These are phyloP conservation scores for Heterobasidion occidentale DNA, from an alignment of 1,284 basidiomycete species.

Conservation along the genomic window DNA sequence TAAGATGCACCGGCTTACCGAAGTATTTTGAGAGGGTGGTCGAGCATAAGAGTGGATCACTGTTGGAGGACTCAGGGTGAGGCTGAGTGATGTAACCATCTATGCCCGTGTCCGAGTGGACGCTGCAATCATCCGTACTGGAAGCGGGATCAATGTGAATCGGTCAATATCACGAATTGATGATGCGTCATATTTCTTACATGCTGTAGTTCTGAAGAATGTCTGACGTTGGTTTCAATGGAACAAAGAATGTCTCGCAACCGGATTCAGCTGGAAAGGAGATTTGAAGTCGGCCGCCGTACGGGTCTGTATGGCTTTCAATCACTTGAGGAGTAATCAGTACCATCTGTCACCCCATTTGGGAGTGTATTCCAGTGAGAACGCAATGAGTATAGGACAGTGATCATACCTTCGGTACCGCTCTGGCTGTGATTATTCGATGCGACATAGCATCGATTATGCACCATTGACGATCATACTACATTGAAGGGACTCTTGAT, in stretches of 20 bases:
- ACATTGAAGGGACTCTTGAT: background rate
- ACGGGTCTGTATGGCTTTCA: slow-evolving; percentile 31
- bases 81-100: slow-evolving; percentile 60
- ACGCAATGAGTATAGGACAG: background rate
- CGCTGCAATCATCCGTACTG: slow-evolving; percentile 45
- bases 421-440: slow-evolving; percentile 56
- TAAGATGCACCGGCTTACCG: slow-evolving; percentile 48
- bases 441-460: slow-evolving; percentile 50
- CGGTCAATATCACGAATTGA: background rate
- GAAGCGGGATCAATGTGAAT: background rate
- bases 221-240: slow-evolving; percentile 44
- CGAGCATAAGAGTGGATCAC: slow-evolving; percentile 30
- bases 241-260: slow-evolving; percentile 46
- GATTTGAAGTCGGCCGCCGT: slow-evolving; percentile 42
- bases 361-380: background rate
- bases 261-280: slow-evolving; percentile 51
- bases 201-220: slow-evolving; percentile 43
- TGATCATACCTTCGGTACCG: slow-evolving; percentile 43
- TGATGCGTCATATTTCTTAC: slow-evolving; percentile 27
- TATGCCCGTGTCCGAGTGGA: slow-evolving; percentile 40
- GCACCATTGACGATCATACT: slow-evolving; percentile 68
- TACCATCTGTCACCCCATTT: slow-evolving; percentile 43
- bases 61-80: slow-evolving; percentile 16
- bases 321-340: slow-evolving; percentile 52
- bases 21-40: slow-evolving; percentile 51